Conservation (phyloP, 768 basidiomycete species). For the Suillus variegatus region DNA sequence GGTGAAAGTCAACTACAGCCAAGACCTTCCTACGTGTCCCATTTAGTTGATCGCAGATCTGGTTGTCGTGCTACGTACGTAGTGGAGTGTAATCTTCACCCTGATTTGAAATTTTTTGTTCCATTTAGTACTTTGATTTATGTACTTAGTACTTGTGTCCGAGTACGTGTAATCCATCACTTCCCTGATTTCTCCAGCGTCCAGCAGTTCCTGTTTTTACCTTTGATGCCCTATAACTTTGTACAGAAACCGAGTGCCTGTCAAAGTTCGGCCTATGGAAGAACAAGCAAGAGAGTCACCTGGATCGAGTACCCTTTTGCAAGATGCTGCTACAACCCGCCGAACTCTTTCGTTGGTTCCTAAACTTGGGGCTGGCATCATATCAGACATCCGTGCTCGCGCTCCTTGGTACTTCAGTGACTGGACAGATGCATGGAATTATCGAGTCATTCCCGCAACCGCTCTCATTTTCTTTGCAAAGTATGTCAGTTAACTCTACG, state of each 20-base stretch:
- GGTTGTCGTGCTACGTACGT: background rate
- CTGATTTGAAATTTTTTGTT: background rate
- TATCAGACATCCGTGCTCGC: constrained; percentile 67
- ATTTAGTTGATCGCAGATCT: background rate
- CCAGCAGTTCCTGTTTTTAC: background rate
- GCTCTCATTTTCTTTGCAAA: constrained; percentile 86
- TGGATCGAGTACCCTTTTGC: constrained; percentile 6
- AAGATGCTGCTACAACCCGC: background rate
- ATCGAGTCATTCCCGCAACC: constrained; percentile 85
- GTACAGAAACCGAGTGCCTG: background rate
- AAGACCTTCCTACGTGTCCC: background rate
- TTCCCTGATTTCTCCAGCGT: background rate
- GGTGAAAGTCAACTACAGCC: background rate
- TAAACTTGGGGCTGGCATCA: constrained; percentile 60
- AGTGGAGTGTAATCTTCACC: background rate
- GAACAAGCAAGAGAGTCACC: background rate
- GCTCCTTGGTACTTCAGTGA: constrained; percentile 81
- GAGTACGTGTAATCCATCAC: background rate
- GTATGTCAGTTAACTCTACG: constrained; percentile 40
- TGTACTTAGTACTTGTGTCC: background rate
- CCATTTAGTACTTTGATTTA: background rate
- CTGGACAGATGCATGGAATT: constrained; percentile 93
- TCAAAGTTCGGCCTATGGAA: background rate
- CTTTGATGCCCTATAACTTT: background rate
- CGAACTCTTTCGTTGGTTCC: constrained; percentile 19